Evolutionary conservation across 2,329 filamentous ascomycete genomes (phyloP), one percentile per base, ranked within the genome.

Genomic region (Monascus ruber): DNA sequence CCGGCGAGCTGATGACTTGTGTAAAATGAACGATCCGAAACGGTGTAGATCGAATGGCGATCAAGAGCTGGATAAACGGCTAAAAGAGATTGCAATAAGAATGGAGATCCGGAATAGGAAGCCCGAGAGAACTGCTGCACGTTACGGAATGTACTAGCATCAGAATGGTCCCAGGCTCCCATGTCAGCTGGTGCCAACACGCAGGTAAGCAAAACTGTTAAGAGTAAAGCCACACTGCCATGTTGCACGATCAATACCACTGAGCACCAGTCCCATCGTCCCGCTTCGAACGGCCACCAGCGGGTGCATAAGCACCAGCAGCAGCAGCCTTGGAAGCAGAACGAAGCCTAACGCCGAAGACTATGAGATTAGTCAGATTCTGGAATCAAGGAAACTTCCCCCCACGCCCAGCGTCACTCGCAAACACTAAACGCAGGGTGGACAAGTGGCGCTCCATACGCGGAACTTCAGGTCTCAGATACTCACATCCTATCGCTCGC

Each of bases 401-500:
- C 74, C 83, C 77, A 73, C 74, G 79, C 76, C 76, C 74, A 85
- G 80, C 79, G 76, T 79, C 77, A 72, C 74, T 66, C 73, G 72
- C 52, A 73, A 78, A 81, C 78, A 85, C 77, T 76, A 82, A 80
- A 84, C 81, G 80, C 79, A 81, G 79, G 83, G 28, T 6, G 28
- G 10, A 29, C 6, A 48, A 58, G 54, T 54, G 58, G 60, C 53
- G 79, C 82, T 83, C 81, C 84, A 89, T 88, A 86, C 83, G 81
- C 84, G 77, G 79, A 83, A 81, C 77, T 71, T 64, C 10, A 70
- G 63, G 71, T 69, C 72, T 68, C 74, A 77, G 72, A 74, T 71
- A 93, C 87, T 94, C 85, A 94, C 87, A 94, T 94, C 84, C 86
- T 82, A 72, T 86, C 83, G 74, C 81, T 85, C 70, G 81, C 80